Conservation (phyloP, 495 filamentous ascomycete genomes). For the Tuber borchii region DNA sequence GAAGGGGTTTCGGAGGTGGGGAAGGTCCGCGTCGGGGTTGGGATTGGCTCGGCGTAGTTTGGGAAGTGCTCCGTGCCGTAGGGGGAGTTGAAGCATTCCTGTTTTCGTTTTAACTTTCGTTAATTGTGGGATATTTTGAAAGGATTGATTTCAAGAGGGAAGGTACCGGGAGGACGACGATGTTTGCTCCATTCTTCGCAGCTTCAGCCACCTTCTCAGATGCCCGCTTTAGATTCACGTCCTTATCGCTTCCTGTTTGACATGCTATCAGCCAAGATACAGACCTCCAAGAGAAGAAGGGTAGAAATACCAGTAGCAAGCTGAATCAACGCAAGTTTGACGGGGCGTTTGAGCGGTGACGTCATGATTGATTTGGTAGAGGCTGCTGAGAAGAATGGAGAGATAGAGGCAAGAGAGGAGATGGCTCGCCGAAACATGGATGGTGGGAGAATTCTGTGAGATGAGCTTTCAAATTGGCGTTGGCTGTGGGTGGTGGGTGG, state of each 20-base stretch:
- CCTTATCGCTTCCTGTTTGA: constrained; percentile 67
- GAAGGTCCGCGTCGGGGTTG: constrained; percentile 47
- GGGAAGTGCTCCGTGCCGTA: constrained; percentile 90
- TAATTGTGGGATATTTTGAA: constrained; percentile 2
- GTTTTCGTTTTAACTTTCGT: constrained; percentile 46
- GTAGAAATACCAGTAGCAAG: constrained; percentile 57
- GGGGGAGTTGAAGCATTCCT: constrained; percentile 95
- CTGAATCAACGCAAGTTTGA: constrained; percentile 79
- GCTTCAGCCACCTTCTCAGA: constrained; percentile 78
- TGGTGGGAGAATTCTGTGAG: neutral
- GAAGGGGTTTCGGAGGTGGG: constrained; percentile 58
- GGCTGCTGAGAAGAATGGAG: constrained; percentile 8
- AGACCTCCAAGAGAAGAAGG: neutral
- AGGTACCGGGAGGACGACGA: constrained; percentile 55
- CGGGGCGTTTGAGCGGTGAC: constrained; percentile 59
- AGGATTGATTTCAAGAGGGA: neutral
- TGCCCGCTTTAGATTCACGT: constrained; percentile 73
- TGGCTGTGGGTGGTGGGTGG: neutral
- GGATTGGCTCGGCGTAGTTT: constrained; percentile 79
- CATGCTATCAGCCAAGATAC: neutral
- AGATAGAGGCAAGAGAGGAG: constrained; percentile 12
- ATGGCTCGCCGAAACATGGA: constrained; percentile 31
- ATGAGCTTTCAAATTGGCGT: neutral
- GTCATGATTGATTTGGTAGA: constrained; percentile 45
- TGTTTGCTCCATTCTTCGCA: constrained; percentile 62